Evolutionary conservation across 179 eudicot species (phyloP), one percentile per base, ranked within the genome.

Genomic region (Heliamphora pulchella): DNA sequence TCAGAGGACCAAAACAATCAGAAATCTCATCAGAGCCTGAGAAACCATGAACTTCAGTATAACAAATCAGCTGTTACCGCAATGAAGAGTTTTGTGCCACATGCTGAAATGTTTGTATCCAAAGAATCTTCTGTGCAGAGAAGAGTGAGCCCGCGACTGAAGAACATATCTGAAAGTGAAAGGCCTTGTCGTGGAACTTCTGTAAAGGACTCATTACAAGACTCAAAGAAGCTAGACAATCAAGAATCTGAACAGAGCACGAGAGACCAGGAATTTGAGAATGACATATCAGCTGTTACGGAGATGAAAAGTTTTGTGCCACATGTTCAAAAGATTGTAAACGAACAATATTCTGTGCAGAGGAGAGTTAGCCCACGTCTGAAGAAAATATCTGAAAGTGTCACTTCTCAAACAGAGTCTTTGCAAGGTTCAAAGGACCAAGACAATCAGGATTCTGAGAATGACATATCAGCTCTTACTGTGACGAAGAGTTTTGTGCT

Each of bases 91-190:
- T 51, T 9, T 51, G 9, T 9, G 6, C 8, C 55, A 0, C 8
- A 9, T 51, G 9, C 6, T 9, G 9, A 51, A 7, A 51, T 51
- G 55, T 9, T 51, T 6, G 9, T 51, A 9, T 6, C 9, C 20
- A 17, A 61, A 61, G 65, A 3, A n/a, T n/a, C 65, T 51, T 51
- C 8, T 66, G 67, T 74, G 43, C 55, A 17, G 5, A 75, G 67
- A 74, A 65, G 82, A 51, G 13, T 74, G 22, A 75, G 82, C 74
- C 82, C 82, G 31, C 65, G 65, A 61, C 22, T 61, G 6, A 61
- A 61, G 65, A 61, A 17, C 65, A 61, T 61, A 61, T n/a, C 65
- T 61, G 65, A 61, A 61, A 61, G 65, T 61, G n/a, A 44, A 69
- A 69, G 73, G 31, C 73, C 73, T 15, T 69, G 44, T 69, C 44